These are phyloP conservation scores for Vigna nakashimae DNA, from an alignment of 306 rosid genomes.

Conservation along the genomic window DNA sequence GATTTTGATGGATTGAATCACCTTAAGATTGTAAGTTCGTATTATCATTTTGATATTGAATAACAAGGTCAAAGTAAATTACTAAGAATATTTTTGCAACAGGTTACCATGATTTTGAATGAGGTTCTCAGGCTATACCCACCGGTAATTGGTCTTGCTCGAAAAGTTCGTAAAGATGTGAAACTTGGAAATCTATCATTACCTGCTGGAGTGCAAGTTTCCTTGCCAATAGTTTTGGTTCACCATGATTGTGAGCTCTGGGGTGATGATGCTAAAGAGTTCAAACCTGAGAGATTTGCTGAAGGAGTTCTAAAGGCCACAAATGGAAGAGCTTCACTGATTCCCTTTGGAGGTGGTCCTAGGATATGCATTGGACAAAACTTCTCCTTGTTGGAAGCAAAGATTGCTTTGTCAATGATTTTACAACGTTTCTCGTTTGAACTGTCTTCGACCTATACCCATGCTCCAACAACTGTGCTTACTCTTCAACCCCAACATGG, in stretches of 20 bases:
- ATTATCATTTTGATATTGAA: background rate
- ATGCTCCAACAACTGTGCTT: constrained; percentile 31
- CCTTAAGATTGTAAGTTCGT: constrained; percentile 61
- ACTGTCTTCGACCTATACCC: constrained; percentile 53
- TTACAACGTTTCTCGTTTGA: constrained; percentile 55
- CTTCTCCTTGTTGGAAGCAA: constrained; percentile 53
- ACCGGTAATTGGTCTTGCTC: background rate
- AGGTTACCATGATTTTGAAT: constrained; percentile 61
- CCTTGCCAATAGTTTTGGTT: constrained; percentile 43
- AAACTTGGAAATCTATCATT: constrained; percentile 51
- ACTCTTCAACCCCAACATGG: constrained; percentile 51
- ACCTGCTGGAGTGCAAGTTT: constrained; percentile 50
- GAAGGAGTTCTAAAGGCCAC: constrained; percentile 64
- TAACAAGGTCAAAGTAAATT: background rate
- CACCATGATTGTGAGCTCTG: constrained; percentile 58
- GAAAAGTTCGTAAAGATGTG: constrained; percentile 33
- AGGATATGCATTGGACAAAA: constrained; percentile 69
- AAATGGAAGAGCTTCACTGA: constrained; percentile 44
- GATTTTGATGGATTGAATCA: constrained; percentile 28
- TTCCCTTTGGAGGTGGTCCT: constrained; percentile 76
- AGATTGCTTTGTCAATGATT: constrained; percentile 47
- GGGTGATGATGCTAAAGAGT: constrained; percentile 65
- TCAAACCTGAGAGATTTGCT: constrained; percentile 68
- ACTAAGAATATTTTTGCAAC: background rate
- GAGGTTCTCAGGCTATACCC: constrained; percentile 71